Conservation (phyloP, 2,329 filamentous ascomycete genomes). For the Claviceps arundinis region DNA sequence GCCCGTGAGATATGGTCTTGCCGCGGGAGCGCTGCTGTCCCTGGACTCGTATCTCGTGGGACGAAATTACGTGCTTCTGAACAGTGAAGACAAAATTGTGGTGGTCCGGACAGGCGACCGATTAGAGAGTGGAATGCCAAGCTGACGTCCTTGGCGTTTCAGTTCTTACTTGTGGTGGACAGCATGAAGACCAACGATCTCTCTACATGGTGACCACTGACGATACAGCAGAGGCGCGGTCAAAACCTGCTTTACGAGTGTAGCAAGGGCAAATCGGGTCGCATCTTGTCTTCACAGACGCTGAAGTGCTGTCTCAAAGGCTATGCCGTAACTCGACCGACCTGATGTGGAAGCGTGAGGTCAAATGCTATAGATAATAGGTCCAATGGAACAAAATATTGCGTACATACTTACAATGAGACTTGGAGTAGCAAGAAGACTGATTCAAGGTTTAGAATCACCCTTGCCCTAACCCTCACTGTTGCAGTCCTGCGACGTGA, state of each 20-base stretch:
- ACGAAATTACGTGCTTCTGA: background rate
- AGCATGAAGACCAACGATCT: background rate
- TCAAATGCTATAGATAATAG: background rate
- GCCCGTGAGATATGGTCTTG: no score
- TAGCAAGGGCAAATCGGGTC: background rate
- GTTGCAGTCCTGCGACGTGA: constrained; percentile 19
- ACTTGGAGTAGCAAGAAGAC: background rate
- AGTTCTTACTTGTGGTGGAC: background rate
- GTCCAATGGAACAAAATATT: no score
- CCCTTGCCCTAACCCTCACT: constrained; percentile 8
- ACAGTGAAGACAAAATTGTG: no score
- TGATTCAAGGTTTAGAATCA: background rate
- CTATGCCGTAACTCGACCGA: background rate
- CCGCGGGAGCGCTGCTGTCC: background rate
- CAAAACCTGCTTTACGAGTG: background rate
- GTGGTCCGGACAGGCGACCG: background rate
- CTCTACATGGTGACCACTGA: background rate
- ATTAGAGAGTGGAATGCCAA: background rate
- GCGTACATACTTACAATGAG: background rate
- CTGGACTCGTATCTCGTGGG: background rate
- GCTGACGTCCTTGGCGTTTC: background rate
- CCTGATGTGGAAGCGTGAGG: background rate
- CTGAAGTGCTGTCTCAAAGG: background rate
- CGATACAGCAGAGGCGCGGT: background rate
- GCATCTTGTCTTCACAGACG: background rate